Conservation (phyloP, 2,329 filamentous ascomycete genomes). For the Trichoderma citrinoviride region DNA sequence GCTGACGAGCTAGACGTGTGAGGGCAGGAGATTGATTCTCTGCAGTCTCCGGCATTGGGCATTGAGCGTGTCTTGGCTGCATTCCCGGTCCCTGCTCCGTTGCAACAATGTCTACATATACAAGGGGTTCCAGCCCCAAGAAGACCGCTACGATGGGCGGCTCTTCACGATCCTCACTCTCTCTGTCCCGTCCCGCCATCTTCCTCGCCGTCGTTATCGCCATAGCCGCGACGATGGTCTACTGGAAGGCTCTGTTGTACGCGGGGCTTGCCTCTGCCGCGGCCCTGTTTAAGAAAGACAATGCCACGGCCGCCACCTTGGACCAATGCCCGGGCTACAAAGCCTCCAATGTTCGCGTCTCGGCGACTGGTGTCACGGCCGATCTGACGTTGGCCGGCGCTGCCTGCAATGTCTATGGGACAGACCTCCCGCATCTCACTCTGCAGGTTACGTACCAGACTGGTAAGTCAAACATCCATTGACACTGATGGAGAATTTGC, state of each 20-base stretch:
- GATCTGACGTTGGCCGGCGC: constrained; percentile 66
- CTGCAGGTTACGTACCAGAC: constrained; percentile 55
- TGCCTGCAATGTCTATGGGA: constrained; percentile 75
- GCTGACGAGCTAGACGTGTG: constrained; percentile 15
- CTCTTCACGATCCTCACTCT: neutral
- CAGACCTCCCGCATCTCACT: constrained; percentile 64
- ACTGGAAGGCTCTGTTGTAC: constrained; percentile 24
- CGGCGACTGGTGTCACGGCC: constrained; percentile 60
- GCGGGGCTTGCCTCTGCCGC: constrained; percentile 26
- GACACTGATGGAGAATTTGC: too few species aligned
- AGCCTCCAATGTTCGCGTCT: constrained; percentile 58
- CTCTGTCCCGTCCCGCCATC: neutral
- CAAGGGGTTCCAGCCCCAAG: neutral
- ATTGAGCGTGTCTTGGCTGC: neutral
- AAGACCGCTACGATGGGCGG: neutral
- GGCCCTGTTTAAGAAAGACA: constrained; percentile 19
- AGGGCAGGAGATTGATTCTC: constrained; percentile 1
- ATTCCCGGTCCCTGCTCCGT: neutral
- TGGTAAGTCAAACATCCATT: constrained; percentile 22
- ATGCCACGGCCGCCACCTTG: constrained; percentile 16
- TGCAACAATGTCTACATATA: neutral
- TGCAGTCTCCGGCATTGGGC: neutral
- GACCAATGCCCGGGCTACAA: constrained; percentile 66
- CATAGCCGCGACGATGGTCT: constrained; percentile 23
- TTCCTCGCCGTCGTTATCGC: neutral